Evolutionary conservation across 176 grass and related monocot species (phyloP), one percentile per base, ranked within the genome.

Genomic region (Carex kokanica): DNA sequence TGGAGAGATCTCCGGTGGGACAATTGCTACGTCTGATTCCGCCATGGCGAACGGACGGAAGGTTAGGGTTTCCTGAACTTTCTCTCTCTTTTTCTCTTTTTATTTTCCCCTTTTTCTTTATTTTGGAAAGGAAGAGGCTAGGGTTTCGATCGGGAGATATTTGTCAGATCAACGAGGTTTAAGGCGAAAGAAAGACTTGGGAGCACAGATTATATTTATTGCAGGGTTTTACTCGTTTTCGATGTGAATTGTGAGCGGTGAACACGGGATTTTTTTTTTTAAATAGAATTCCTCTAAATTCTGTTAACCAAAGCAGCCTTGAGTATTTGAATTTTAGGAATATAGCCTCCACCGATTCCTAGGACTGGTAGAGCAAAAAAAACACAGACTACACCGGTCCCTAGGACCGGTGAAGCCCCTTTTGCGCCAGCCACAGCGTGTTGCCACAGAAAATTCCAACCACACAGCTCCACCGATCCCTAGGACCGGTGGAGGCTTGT

Each of bases 11-110:
- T 90, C 88, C 82, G 71, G 14, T 62, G 27, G 64, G 41, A 87
- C 59, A 70, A 62, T 49, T 51, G 88, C 68, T 6, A 78, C 81
- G 23, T 90, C 87, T 25, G 88, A 66, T 68, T 98, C 92, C 36
- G 87, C 92, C 92, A 98, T 97, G 84, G 85, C 64, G 31, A 12
- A 7, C 0, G 51, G 24, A 11, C 29, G 16, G 82, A 43, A 58
- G 61, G 74, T 84, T 90, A 94, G 94, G 92, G 92, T 88, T 91
- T 91, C 66, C 75, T 77, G 74, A 81, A 54, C 75, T 93, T 90
- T 43, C 65, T 86, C 52, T 16, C 16, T 61, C 12, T 67, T 27
- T 27, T 27, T 57, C 24, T 84, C 2, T 32, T 21, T 80, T 34
- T 79, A 49, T 81, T 62, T 38, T 17, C 20, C 20, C 66, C 13